Conservation (phyloP, 176 grass and related monocot genomes). For the Ananas comosus region DNA sequence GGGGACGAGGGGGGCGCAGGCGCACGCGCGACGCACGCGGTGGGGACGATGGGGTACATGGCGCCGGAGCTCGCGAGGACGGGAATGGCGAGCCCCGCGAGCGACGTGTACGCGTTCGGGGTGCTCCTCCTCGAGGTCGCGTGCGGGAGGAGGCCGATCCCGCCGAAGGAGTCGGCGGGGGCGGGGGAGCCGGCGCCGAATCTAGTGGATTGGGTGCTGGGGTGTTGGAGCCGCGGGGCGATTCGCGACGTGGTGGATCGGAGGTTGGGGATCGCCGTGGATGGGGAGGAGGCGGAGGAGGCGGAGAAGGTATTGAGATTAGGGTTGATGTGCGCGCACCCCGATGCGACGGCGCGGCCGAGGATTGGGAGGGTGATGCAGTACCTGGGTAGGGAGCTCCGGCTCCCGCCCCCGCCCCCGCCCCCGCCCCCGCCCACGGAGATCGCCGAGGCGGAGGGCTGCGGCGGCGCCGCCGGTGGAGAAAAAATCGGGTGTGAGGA, state of each 20-base stretch:
- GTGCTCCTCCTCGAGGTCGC: conserved; percentile 30
- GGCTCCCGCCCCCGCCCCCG: background rate
- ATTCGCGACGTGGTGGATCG: background rate
- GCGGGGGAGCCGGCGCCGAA: background rate
- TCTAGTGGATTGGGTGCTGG: conserved; percentile 22
- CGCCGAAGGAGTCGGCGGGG: background rate
- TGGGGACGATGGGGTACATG: conserved; percentile 54
- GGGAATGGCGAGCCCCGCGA: conserved; percentile 30
- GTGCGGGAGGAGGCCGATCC: conserved; percentile 12
- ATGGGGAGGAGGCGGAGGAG: background rate
- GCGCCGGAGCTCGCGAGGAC: conserved; percentile 41
- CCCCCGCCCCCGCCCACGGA: too few relatives aligned
- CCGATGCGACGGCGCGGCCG: conserved; percentile 26
- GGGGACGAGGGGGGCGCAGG: background rate
- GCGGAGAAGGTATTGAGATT: conserved; percentile 11
- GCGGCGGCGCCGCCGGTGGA: too few relatives aligned
- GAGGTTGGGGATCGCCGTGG: background rate
- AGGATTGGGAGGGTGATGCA: conserved; percentile 33
- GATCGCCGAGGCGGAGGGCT: too few relatives aligned
- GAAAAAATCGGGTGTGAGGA: too few relatives aligned
- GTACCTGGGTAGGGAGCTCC: conserved; percentile 19
- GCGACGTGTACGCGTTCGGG: conserved; percentile 50
- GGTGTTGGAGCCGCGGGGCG: background rate
- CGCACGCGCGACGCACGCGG: conserved; percentile 33
- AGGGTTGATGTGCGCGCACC: conserved; percentile 14